A percentile compares a stretch with the other conserved stretches of the same genome.
Conservation (phyloP, 1,284 basidiomycete genomes). For the Cryptococcus maquisensis region DNA sequence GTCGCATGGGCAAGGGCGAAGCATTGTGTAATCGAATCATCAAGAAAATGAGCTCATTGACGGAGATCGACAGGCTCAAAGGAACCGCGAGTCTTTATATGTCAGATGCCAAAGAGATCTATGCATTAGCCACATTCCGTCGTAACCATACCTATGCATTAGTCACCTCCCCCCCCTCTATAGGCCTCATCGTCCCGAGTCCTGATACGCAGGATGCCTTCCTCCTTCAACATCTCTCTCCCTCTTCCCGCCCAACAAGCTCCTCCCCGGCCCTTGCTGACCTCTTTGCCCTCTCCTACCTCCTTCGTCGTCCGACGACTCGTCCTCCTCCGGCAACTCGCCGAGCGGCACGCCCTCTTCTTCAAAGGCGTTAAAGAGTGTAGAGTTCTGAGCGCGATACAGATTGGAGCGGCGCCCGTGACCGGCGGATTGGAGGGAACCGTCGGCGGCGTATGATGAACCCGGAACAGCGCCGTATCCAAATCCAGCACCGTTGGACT, state of each 20-base stretch:
- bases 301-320: conserved; percentile 30
- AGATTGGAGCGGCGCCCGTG: conserved; percentile 56
- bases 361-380: conserved; percentile 47
- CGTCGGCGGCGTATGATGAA: conserved; percentile 41
- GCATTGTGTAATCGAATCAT: too few relatives aligned
- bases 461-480: conserved; percentile 37
- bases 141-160: too few relatives aligned
- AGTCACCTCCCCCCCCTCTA: too few relatives aligned
- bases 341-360: conserved; percentile 45
- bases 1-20: too few relatives aligned
- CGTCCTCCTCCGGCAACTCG: conserved; percentile 46
- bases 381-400: conserved; percentile 57
- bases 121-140: too few relatives aligned
- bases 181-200: conserved; percentile 8
- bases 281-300: not conserved
- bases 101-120: too few relatives aligned
- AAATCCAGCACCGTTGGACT: conserved; percentile 42
- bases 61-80: too few relatives aligned
- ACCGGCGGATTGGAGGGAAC: conserved; percentile 41
- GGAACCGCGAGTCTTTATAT: too few relatives aligned
- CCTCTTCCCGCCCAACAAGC: conserved; percentile 21
- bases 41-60: too few relatives aligned
- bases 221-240: conserved; percentile 27
- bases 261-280: conserved; percentile 18
- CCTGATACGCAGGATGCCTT: conserved; percentile 35